phyloP scores from a whole-genome alignment of 192 early-diverging fungal species.

The Gamsiella multidivaricata region DNA sequence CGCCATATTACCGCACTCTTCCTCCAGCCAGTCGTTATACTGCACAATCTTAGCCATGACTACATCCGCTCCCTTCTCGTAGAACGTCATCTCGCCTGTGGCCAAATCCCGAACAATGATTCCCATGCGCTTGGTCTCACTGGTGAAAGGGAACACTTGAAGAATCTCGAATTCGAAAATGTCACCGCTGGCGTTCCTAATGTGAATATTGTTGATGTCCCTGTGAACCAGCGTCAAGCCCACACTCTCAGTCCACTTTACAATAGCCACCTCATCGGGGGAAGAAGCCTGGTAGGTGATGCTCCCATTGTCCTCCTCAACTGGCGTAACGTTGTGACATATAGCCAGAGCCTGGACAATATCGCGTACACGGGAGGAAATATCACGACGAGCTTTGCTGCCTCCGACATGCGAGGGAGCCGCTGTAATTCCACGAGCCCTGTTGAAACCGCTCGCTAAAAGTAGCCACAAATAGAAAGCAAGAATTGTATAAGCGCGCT shows the following conservation, averaged over 20 bases:
- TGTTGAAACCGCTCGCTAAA: conserved; percentile 47
- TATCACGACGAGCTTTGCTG: conserved; percentile 79
- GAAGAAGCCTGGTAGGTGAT: conserved; percentile 94
- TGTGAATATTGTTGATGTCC: conserved; percentile 74
- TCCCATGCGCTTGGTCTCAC: conserved; percentile 97
- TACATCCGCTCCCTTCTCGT: conserved; percentile 94
- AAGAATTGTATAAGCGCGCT: not conserved
- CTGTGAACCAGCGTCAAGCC: conserved; percentile 86
- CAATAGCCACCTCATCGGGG: conserved; percentile 96
- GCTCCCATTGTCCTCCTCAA: conserved; percentile 65
- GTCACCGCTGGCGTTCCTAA: conserved; percentile 66
- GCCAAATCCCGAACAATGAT: conserved; percentile 81
- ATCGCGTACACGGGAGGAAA: conserved; percentile 86
- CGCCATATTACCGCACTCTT: conserved; percentile 97
- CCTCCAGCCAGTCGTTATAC: conserved; percentile 96
- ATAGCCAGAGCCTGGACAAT: conserved; percentile 89
- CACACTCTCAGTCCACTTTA: conserved; percentile 90
- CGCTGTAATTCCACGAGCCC: conserved; percentile 34
- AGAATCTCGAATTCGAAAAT: conserved; percentile 80
- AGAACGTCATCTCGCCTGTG: conserved; percentile 85
- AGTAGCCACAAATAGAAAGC: not conserved
- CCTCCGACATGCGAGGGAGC: conserved; percentile 46
- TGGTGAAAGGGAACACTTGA: conserved; percentile 98
- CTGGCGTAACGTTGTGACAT: conserved; percentile 92
- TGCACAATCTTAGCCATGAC: conserved; percentile 91